Evolutionary conservation across 495 filamentous ascomycete species (phyloP), one percentile per base, ranked within the genome.

Genomic region (Hapsidospora chrysogenum): DNA sequence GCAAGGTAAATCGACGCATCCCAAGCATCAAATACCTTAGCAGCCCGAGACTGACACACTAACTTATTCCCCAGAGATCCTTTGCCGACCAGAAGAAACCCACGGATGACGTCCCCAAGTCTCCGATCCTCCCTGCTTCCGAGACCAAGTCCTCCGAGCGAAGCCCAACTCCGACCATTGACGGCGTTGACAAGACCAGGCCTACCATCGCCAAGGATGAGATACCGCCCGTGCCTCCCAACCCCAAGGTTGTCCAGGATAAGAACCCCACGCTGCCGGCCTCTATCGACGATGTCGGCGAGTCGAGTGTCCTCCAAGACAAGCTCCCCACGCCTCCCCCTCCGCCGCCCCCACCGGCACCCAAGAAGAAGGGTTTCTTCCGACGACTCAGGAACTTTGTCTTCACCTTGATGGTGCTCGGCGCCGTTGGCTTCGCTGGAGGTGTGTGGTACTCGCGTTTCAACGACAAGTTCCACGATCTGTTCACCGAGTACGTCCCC

Each of bases 381-480:
- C 70, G 80, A 39, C 68, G 76, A 39, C 48, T 65, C 38, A 55
- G 57, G 44, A 72, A 66, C 40, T 82, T 81, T 52, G 49, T 94
- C 22, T 49, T 81, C 29, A 75, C 75, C 30, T 47, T 93, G 33
- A 58, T 83, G 31, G 51, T 93, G 21, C 66, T 92, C 7, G 69
- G 76, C 26, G 75, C 68, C 5, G 48, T 92, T 11, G 74, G 76
- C 20, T 97, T 93, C 41, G 86, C 72, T 38, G 85, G 83, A 39
- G 83, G 86, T 31, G 73, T 93, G 32, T 92, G 80, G 60, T 82
- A 92, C 49, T 89, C 89, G 16, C 68, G 92, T 40, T 74, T 85
- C 56, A 89, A 76, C 42, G 89, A 97, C 61, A 93, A 87, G 55
- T 95, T 95, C 67, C 92, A 97, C 53, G 89, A 97, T 51, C 94